Evolutionary conservation across 208 protist species (phyloP).

Genomic region (Acanthamoeba rhysodes): DNA sequence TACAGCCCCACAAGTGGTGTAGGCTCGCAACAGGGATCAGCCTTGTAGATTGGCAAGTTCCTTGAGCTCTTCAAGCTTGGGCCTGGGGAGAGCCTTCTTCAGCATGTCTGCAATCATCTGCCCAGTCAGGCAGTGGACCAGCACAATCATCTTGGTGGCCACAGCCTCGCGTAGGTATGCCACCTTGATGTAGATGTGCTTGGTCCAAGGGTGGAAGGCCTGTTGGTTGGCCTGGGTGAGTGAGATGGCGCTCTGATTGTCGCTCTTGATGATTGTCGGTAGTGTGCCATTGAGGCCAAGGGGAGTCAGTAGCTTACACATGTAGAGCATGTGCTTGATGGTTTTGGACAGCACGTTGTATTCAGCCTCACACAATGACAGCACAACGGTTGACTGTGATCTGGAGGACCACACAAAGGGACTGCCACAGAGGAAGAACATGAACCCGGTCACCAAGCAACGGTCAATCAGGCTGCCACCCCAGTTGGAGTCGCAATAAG

Average conservation of each 20-base stretch:
- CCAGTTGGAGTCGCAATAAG: background rate
- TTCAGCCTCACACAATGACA: too few species aligned
- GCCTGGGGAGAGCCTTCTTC: background rate
- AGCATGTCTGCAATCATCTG: conserved; percentile 18
- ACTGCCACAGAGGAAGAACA: too few species aligned
- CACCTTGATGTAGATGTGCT: background rate
- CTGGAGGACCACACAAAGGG: too few species aligned
- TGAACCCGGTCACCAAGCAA: background rate
- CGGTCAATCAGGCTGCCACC: background rate
- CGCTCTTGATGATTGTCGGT: background rate
- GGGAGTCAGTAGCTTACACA: too few species aligned
- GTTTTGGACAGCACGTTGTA: background rate
- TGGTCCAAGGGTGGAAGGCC: background rate
- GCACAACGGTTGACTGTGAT: too few species aligned
- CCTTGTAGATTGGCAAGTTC: too few species aligned
- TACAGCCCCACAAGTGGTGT: too few species aligned
- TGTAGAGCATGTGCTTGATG: too few species aligned
- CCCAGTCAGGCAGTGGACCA: background rate
- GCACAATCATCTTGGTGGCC: background rate
- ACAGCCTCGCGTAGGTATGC: background rate
- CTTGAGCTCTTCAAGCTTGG: background rate
- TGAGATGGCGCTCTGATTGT: background rate
- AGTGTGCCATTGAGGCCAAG: too few species aligned
- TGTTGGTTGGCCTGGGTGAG: background rate
- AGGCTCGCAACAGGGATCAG: too few species aligned